A percentile compares a stretch with the other conserved stretches of the same genome.
Evolutionary conservation across 1,284 basidiomycete genomes (phyloP).

Genomic region (Ceraceosorus guamensis): DNA sequence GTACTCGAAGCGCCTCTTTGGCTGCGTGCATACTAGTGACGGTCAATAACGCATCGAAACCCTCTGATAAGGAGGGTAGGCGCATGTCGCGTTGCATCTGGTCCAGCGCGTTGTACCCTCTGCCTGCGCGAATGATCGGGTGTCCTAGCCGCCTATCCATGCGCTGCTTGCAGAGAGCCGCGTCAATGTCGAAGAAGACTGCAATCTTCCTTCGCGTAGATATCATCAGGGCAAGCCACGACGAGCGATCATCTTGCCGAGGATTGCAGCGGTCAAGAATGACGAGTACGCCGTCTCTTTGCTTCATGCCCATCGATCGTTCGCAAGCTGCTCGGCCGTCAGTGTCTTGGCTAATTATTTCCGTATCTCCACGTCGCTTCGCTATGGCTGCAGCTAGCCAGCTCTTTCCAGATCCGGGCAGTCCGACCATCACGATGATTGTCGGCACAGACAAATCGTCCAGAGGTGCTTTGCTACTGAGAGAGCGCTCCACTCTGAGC

Average conservation of each 20-base stretch:
- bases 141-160: slow-evolving; percentile 58
- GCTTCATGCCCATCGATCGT: slow-evolving; percentile 25
- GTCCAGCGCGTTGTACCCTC: slow-evolving; percentile 51
- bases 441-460: too few species aligned
- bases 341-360: slow-evolving; percentile 57
- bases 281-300: slow-evolving; percentile 1
- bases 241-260: not conserved
- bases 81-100: slow-evolving; percentile 56
- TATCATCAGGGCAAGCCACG: slow-evolving; percentile 1
- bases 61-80: slow-evolving; percentile 53
- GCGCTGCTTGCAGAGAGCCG: slow-evolving; percentile 54
- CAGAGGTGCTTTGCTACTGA: too few species aligned
- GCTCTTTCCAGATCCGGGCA: slow-evolving; percentile 60
- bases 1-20: slow-evolving; percentile 52
- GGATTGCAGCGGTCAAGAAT: slow-evolving; percentile 7
- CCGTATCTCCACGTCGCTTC: slow-evolving; percentile 51
- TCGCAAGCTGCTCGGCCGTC: slow-evolving; percentile 56
- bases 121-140: slow-evolving; percentile 58
- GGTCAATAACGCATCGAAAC: slow-evolving; percentile 54
- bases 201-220: slow-evolving; percentile 51
- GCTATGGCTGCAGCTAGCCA: slow-evolving; percentile 49
- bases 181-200: slow-evolving; percentile 58
- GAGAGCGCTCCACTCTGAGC: too few species aligned
- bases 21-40: slow-evolving; percentile 56
- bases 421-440: slow-evolving; percentile 56